Evolutionary conservation across 1,284 basidiomycete species (phyloP).

Genomic region (Tilletiopsis washingtonensis): DNA sequence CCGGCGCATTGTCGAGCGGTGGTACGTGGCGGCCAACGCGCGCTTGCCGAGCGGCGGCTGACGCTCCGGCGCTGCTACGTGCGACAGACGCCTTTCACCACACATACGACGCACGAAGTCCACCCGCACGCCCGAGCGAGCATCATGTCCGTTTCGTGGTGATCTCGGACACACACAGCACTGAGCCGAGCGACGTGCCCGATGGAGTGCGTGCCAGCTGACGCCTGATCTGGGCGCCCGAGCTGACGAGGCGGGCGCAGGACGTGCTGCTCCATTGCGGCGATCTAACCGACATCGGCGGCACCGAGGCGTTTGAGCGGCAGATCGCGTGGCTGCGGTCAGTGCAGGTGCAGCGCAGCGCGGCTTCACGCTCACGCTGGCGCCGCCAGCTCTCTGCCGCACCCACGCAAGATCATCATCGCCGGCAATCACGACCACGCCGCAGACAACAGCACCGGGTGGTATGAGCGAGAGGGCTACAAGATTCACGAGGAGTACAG

Average conservation of each 20-base stretch:
- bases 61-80: no score
- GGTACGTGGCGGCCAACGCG: no score
- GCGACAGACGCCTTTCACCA: no score
- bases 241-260: no score
- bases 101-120: conserved; percentile 11
- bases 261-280: conserved; percentile 20
- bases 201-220: conserved; percentile 7
- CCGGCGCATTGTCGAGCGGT: no score
- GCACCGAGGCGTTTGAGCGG: conserved; percentile 3
- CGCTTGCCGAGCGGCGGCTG: no score
- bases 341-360: not conserved
- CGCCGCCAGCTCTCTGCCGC: conserved; percentile 11
- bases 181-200: conserved; percentile 13
- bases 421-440: conserved; percentile 27
- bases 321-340: conserved; percentile 23
- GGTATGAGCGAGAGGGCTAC: conserved; percentile 11
- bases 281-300: conserved; percentile 20
- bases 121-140: conserved; percentile 10
- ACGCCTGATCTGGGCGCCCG: not conserved
- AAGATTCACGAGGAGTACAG: conserved; percentile 12
- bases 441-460: conserved; percentile 6
- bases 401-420: conserved; percentile 15
- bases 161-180: conserved; percentile 22
- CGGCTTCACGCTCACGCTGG: not conserved
- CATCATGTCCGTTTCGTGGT: conserved; percentile 22